Evolutionary conservation across 805 yeast species (phyloP), one percentile per base, ranked within the genome.

Genomic region (Saccharomycopsis fibuligera): DNA sequence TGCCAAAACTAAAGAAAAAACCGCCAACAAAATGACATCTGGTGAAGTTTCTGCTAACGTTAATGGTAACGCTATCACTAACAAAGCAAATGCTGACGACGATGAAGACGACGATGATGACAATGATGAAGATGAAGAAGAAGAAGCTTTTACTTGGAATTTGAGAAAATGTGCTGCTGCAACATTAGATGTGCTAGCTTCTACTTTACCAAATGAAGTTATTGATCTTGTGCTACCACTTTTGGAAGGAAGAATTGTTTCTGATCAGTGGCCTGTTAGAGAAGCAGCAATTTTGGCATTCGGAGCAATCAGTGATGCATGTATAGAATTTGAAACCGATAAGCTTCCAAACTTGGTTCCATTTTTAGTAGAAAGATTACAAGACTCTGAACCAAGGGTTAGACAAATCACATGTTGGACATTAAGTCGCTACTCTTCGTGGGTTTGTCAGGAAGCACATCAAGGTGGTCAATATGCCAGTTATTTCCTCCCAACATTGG

Each of bases 361-460:
- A 33, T 89, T 82, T 61, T 70, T 93, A 53, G 89, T 89, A 24
- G 87, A 88, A 49, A 73, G 95, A 58, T 67, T 90, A 51, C 71
- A 72, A 47, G 97, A 90, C 62, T 58, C 64, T 3, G 83, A 89
- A 65, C 82, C 96, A 6, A 76, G 95, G 19, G 95, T 93, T 3
- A 75, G 98, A 56, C 95, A 88, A 64, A 93, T 93, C 45, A 70
- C 96, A 0, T 91, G 98, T 68, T 93, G 99, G 99, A 86, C 98
- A 0, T 68, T 93, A 41, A 83, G 96, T 39, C 74, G 98, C 48
- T 93, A 83, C 62, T 76, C 93, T 0, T 59, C 75, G 2, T 89
- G 96, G 96, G 83, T 91, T 21, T 76, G 86, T 44, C 72, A 73
- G 4, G 87, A 85, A 60, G 85, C 86, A 1, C 72, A 69, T 48